Evolutionary conservation across 1,284 basidiomycete genomes (phyloP).

Genomic region (Papiliotrema terrestris): DNA sequence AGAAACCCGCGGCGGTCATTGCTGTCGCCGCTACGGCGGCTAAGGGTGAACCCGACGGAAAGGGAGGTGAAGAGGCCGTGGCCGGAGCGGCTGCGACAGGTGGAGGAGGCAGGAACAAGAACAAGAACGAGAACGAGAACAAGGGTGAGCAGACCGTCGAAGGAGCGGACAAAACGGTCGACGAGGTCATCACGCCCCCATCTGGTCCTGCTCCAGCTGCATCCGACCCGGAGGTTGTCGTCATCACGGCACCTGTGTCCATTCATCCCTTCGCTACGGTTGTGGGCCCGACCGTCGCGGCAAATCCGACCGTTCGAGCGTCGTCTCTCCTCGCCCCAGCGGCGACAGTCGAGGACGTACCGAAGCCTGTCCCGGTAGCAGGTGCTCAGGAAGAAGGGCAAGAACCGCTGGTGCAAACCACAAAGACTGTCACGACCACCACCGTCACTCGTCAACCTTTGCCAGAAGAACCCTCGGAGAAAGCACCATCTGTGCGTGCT

Average conservation of each 20-base stretch:
- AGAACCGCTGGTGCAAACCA: not conserved
- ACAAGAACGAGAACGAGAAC: constrained; percentile 4
- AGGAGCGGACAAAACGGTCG: not conserved
- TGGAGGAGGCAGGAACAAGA: constrained; percentile 5
- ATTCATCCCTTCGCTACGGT: not conserved
- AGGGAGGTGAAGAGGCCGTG: not conserved
- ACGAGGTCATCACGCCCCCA: not conserved
- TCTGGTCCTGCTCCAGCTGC: not conserved
- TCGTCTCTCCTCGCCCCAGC: too few species aligned
- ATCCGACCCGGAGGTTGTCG: not conserved
- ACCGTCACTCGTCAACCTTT: not conserved
- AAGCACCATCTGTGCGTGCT: not conserved
- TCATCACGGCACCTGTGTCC: not conserved
- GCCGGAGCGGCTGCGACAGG: not conserved
- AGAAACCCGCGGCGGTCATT: not conserved
- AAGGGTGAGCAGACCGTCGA: not conserved
- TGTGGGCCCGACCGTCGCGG: not conserved
- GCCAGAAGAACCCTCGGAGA: not conserved
- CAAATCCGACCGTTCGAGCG: not conserved
- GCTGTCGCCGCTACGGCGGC: constrained; percentile 2
- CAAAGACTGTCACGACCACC: not conserved
- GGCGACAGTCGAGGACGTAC: too few species aligned
- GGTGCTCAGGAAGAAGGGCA: not conserved
- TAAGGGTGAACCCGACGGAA: too few species aligned
- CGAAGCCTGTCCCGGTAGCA: not conserved